Evolutionary conservation across 371 early-diverging fungal species (phyloP), one percentile per base, ranked within the genome.

Genomic region (Syncephalis fuscata): DNA sequence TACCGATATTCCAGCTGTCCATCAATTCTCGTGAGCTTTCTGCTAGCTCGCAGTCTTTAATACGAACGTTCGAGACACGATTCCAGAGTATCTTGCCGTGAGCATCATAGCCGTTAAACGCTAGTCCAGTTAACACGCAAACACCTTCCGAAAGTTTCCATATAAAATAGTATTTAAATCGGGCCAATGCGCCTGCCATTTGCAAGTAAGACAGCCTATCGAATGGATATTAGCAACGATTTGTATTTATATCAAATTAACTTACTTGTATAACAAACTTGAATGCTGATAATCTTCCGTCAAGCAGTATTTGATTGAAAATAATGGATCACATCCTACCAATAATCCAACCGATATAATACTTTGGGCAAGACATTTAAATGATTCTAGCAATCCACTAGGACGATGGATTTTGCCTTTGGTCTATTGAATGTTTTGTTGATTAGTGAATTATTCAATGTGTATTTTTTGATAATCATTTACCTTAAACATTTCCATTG

Each of bases 91-190:
- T 50, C 22, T 59, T 52, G 8, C 78, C 78, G 16, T 61, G 49
- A 9, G 62, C 55, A 42, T 79, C 71, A 27, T 59, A 57, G 0
- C 92, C 94, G 53, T 77, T 76, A 56, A 75, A 90, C 0, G 92
- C 90, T 48, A 92, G 70, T 2, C 93, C 92, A 19, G 78, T 66
- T 21, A 92, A 51, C 11, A 80, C 68, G 58, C 88, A 87, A 3
- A 85, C 81, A 4, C 85, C 89, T 65, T 93, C 91, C 27, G 88
- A 65, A 46, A 93, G 54, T 46, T 73, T 71, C 91, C 92, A 93
- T 5, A 82, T 83, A 1, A 70, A 66, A 58, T 91, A 93, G 62
- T 82, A 92, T 52, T 88, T 84, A 26, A 79, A 65, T 1, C 93
- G 73, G 0, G 78, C 74, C 17, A 70, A 58, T 32, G 83, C 56